These are phyloP conservation scores for Viola odorata DNA, from an alignment of 345 rosid genomes.

Conservation along the genomic window DNA sequence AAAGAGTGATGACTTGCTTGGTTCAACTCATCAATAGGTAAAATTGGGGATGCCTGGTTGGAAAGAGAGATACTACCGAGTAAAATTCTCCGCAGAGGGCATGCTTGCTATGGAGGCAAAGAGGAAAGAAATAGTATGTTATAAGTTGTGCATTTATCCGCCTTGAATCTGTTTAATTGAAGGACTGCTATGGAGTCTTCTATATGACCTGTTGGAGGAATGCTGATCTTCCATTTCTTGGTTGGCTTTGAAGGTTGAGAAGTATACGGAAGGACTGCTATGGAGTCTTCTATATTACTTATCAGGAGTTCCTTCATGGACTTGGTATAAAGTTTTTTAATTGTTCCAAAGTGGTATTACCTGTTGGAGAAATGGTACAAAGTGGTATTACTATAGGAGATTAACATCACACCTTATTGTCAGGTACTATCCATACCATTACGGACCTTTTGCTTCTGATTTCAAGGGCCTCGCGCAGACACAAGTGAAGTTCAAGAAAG, in stretches of 20 bases:
- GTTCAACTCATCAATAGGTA: slow-evolving; percentile 8
- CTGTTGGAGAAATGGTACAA: not conserved
- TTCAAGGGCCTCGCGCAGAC: slow-evolving; percentile 20
- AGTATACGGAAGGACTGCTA: slow-evolving; percentile 22
- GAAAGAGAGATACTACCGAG: slow-evolving; percentile 22
- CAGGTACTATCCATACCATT: slow-evolving; percentile 25
- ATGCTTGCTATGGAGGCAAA: not conserved
- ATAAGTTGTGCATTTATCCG: not conserved
- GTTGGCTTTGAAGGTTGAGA: slow-evolving; percentile 11
- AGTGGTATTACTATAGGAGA: not conserved
- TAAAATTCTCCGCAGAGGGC: slow-evolving; percentile 16
- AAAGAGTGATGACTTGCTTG: not conserved
- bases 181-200: slow-evolving; percentile 25
- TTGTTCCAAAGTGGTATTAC: not conserved
- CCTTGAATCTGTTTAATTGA: not conserved
- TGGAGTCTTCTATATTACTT: slow-evolving; percentile 26
- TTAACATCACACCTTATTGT: not conserved
- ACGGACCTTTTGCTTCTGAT: slow-evolving; percentile 26
- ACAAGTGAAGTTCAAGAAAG: slow-evolving; percentile 15
- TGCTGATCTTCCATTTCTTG: not conserved
- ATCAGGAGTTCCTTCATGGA: slow-evolving; percentile 26
- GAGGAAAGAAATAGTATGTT: slow-evolving; percentile 19
- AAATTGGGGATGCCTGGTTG: slow-evolving; percentile 17
- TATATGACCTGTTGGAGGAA: slow-evolving; percentile 10
- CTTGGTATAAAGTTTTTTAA: slow-evolving; percentile 13